These are phyloP conservation scores for Tylopilus rubrobrunneus DNA, from an alignment of 768 basidiomycete genomes.

Conservation along the genomic window DNA sequence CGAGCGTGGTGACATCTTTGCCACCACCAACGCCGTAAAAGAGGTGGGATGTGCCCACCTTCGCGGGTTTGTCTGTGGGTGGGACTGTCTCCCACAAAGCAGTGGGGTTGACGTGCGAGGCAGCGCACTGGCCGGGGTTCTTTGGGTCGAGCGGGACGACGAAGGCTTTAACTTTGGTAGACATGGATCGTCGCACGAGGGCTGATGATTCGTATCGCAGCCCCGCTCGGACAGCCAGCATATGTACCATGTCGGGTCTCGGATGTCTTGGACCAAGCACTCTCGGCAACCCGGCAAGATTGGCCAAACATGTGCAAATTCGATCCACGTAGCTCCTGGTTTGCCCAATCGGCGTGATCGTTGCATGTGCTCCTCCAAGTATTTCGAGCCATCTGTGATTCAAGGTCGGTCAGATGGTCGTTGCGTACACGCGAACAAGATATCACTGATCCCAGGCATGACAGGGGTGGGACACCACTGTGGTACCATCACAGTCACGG, in stretches of 20 bases:
- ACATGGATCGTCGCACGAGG: slow-evolving; percentile 38
- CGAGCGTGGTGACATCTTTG: slow-evolving; percentile 45
- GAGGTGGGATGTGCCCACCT: slow-evolving; percentile 59
- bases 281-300: no score
- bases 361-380: not conserved
- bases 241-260: slow-evolving; percentile 17
- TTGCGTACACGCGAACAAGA: no score
- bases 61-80: slow-evolving; percentile 45
- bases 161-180: slow-evolving; percentile 43
- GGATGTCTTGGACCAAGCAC: not conserved
- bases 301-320: no score
- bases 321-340: no score
- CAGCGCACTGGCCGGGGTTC: slow-evolving; percentile 26
- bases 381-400: not conserved
- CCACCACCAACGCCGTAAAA: slow-evolving; percentile 53
- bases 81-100: slow-evolving; percentile 54
- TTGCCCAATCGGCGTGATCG: not conserved
- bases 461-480: no score
- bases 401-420: not conserved
- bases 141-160: slow-evolving; percentile 57
- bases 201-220: slow-evolving; percentile 18
- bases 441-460: no score
- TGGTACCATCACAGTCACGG: no score
- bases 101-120: slow-evolving; percentile 40
- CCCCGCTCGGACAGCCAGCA: slow-evolving; percentile 16